phyloP scores from a whole-genome alignment of 805 yeast species.

The Torulaspora delbrueckii region DNA sequence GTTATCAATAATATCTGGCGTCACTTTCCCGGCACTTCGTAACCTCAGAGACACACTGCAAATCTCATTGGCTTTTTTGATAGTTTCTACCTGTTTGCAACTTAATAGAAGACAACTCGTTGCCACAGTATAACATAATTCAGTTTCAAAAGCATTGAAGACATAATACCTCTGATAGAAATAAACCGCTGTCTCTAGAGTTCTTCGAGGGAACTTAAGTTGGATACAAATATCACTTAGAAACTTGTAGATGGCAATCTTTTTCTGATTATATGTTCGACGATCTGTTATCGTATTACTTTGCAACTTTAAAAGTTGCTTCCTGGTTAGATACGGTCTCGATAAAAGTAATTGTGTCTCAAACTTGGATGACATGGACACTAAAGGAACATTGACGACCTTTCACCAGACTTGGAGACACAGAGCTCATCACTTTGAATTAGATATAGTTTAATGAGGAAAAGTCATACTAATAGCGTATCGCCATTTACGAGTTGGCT shows the following conservation, averaged over 20 bases:
- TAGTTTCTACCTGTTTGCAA: slow-evolving; percentile 76
- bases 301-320: slow-evolving; percentile 50
- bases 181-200: slow-evolving; percentile 65
- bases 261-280: slow-evolving; percentile 47
- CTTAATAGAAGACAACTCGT: slow-evolving; percentile 66
- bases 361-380: slow-evolving; percentile 17
- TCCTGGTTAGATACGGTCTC: slow-evolving; percentile 55
- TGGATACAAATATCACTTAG: slow-evolving; percentile 48
- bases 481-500: neutral
- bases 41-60: slow-evolving; percentile 38
- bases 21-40: slow-evolving; percentile 27
- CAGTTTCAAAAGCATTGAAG: slow-evolving; percentile 55
- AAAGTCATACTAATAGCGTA: neutral
- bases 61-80: slow-evolving; percentile 66
- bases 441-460: neutral
- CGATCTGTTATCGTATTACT: slow-evolving; percentile 47
- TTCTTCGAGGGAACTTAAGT: slow-evolving; percentile 63
- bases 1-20: slow-evolving; percentile 42
- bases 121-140: slow-evolving; percentile 57
- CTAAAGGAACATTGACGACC: neutral
- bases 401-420: neutral
- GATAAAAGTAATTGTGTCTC: slow-evolving; percentile 38
- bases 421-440: slow-evolving; percentile 1
- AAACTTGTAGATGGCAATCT: slow-evolving; percentile 50
- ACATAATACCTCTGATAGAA: slow-evolving; percentile 68